Conservation (phyloP, 1,284 basidiomycete genomes). For the Puccinia novopanici region DNA sequence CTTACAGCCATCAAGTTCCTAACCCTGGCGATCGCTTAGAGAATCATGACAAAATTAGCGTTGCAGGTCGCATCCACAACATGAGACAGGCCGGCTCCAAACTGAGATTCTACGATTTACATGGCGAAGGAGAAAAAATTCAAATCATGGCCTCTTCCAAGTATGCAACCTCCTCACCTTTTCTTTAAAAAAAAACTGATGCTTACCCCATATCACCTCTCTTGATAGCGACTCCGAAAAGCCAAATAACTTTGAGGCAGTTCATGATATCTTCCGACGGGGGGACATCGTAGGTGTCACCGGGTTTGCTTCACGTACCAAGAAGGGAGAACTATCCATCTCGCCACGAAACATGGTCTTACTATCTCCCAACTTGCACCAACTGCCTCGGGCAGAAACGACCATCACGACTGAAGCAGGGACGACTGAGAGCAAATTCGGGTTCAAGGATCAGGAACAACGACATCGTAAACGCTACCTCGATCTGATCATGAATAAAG, state of each 20-base stretch:
- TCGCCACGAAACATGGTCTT: slow-evolving; percentile 78
- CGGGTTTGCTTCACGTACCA: slow-evolving; percentile 85
- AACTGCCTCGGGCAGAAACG: slow-evolving; percentile 66
- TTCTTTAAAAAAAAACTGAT: too few relatives aligned
- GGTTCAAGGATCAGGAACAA: slow-evolving; percentile 92
- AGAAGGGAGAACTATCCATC: slow-evolving; percentile 94
- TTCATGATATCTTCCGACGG: slow-evolving; percentile 84
- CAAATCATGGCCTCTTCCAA: slow-evolving; percentile 92
- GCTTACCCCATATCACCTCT: too few relatives aligned
- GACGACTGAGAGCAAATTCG: slow-evolving; percentile 58
- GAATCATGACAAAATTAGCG: slow-evolving; percentile 60
- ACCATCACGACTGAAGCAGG: slow-evolving; percentile 51
- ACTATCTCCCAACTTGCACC: slow-evolving; percentile 93
- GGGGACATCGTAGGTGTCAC: slow-evolving; percentile 93
- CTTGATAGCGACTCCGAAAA: slow-evolving; percentile 61
- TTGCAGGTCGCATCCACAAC: slow-evolving; percentile 89
- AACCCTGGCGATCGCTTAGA: slow-evolving; percentile 48
- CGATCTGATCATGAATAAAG: slow-evolving; percentile 92
- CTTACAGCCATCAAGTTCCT: slow-evolving; percentile 63
- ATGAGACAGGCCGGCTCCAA: slow-evolving; percentile 81
- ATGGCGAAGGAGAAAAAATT: slow-evolving; percentile 86
- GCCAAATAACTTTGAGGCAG: slow-evolving; percentile 70
- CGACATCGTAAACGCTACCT: slow-evolving; percentile 98
- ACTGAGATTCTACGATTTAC: slow-evolving; percentile 92
- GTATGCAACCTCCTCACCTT: slow-evolving; percentile 62